Evolutionary conservation across 805 yeast species (phyloP), one percentile per base, ranked within the genome.

Genomic region (Yamadazyma laniorum): DNA sequence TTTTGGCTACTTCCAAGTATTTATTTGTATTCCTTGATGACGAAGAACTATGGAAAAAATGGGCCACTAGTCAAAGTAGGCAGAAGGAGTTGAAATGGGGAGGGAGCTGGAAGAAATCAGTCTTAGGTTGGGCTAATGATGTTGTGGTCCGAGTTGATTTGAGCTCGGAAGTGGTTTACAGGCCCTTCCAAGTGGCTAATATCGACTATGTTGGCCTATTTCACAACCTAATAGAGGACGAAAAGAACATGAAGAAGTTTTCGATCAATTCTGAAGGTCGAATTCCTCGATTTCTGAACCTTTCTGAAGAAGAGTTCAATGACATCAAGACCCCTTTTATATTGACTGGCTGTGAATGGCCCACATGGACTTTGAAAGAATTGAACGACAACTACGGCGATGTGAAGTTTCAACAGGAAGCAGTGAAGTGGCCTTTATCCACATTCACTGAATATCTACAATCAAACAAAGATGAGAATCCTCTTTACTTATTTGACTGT

Each of bases 401-500:
- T 16, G 80, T 75, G 3, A 64, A 59, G 32, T 90, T 90, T 60
- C 75, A 91, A 38, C 95, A 89, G 58, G 97, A 90, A 60, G 78
- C 85, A 21, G 91, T 87, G 32, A 75, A 79, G 44, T 89, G 96
- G 96, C 72, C 80, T 3, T 63, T 89, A 16, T 49, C 64, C 1
- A 63, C 77, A 15, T 89, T 86, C 52, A 55, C 73, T 1, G 69
- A 79, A 36, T 89, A 89, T 53, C 72, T 82, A 50, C 51, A 61
- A 3, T 40, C 62, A 9, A 90, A 88, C 57, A 49, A 51, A 16
- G 97, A 89, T 59, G 96, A 89, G 56, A 79, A 83, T 16, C 96
- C 96, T 5, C 65, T 89, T 16, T 89, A 89, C 56, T 62, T 89
- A 18, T 89, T 89, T 61, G 97, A 89, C 56, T 85, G 95, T 57